Percentiles rank a stretch among this genome's conserved stretches.
phyloP scores from a whole-genome alignment of 1,139 yeast genomes.

The Nakaseomyces delphensis region DNA sequence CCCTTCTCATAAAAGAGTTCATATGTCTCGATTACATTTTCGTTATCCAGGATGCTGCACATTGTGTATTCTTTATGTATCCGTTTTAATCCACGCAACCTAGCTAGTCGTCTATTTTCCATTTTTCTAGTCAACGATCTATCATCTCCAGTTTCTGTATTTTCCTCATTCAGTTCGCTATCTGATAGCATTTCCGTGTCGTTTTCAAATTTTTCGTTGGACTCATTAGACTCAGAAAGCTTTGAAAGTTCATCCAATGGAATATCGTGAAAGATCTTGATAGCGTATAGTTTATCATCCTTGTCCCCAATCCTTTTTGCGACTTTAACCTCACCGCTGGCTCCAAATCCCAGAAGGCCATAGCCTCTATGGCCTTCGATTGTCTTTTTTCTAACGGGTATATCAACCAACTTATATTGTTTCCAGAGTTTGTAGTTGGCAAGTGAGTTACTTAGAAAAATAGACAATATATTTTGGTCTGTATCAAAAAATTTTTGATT shows the following conservation, averaged over 20 bases:
- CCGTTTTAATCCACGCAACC: constrained; percentile 47
- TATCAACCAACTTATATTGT: not conserved
- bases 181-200: not conserved
- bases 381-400: not conserved
- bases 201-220: not conserved
- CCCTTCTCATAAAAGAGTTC: constrained; percentile 56
- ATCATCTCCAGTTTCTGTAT: too few species aligned
- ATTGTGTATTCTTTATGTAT: constrained; percentile 93
- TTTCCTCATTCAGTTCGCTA: not conserved
- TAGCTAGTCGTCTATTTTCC: not conserved
- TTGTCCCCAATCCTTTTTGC: constrained; percentile 53
- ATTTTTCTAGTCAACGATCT: not conserved
- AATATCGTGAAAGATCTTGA: constrained; percentile 3
- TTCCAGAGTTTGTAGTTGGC: not conserved
- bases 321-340: constrained; percentile 86
- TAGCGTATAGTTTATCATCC: constrained; percentile 72
- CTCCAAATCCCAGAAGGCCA: constrained; percentile 46
- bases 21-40: constrained; percentile 81
- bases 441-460: not conserved
- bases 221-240: not conserved
- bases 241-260: not conserved
- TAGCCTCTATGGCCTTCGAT: not conserved
- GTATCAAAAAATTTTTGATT: not conserved
- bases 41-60: constrained; percentile 88
- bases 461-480: not conserved